These are phyloP conservation scores for Talaromyces sp. DNA, from an alignment of 2,329 filamentous ascomycete genomes.

Conservation along the genomic window DNA sequence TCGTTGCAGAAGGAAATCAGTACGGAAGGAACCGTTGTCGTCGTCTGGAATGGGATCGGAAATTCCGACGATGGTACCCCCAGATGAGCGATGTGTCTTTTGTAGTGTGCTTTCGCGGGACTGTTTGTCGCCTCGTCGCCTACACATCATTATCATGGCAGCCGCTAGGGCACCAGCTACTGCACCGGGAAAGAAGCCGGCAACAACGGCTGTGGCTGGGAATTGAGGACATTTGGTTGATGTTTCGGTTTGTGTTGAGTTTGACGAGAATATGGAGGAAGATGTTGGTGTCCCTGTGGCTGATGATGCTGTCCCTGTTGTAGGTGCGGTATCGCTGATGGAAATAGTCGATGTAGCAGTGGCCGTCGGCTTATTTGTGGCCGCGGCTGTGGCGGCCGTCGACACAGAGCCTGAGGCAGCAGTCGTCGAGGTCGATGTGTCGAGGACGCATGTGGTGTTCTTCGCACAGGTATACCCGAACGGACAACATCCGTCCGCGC, in stretches of 20 bases:
- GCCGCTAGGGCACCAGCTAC: constrained; percentile 49
- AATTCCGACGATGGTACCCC: constrained; percentile 35
- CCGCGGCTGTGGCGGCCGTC: constrained; percentile 22
- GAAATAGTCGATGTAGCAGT: constrained; percentile 14
- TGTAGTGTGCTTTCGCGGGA: not conserved
- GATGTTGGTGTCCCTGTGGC: constrained; percentile 14
- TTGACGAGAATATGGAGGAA: constrained; percentile 22
- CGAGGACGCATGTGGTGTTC: constrained; percentile 28
- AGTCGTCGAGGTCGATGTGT: constrained; percentile 25
- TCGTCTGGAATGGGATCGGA: constrained; percentile 44
- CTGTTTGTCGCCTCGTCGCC: constrained; percentile 28
- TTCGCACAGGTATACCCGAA: constrained; percentile 45
- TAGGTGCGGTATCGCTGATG: not conserved
- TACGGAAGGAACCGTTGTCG: constrained; percentile 38
- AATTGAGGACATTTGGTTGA: constrained; percentile 35
- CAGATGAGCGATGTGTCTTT: constrained; percentile 28
- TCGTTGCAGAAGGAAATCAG: constrained; percentile 41
- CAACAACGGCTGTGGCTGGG: constrained; percentile 40
- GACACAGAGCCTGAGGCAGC: constrained; percentile 20
- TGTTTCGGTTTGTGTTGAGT: constrained; percentile 21
- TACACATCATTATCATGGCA: constrained; percentile 48
- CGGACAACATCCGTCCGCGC: constrained; percentile 45
- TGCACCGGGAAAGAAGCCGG: constrained; percentile 47
- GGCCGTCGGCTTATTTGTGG: constrained; percentile 18
- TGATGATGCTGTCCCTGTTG: constrained; percentile 20